Conservation (phyloP, 768 basidiomycete genomes). For the Hirschioporus abietinus region DNA sequence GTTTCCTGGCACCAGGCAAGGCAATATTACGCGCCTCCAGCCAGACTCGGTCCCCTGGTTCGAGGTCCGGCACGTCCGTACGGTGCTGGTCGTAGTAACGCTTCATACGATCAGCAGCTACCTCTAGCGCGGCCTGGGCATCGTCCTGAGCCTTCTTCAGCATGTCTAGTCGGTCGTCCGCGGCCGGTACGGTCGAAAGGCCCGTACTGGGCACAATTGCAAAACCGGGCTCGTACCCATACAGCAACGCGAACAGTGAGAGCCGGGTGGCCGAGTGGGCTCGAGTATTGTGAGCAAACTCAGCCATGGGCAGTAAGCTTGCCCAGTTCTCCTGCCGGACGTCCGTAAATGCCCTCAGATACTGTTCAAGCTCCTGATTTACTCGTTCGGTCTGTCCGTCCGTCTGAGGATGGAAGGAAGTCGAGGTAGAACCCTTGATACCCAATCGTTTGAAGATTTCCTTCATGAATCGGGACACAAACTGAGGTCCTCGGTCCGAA, state of each 20-base stretch:
- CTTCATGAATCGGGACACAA: conserved; percentile 19
- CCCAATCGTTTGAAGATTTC: conserved; percentile 17
- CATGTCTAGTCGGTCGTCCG: conserved; percentile 17
- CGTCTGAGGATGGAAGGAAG: conserved; percentile 41
- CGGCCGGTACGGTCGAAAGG: conserved; percentile 22
- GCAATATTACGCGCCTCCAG: too few species aligned
- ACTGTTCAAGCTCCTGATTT: conserved; percentile 33
- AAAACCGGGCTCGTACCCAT: conserved; percentile 24
- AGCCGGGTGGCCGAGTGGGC: conserved; percentile 27
- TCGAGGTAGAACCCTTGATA: conserved; percentile 22
- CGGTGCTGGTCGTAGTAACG: conserved; percentile 13
- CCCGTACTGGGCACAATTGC: conserved; percentile 2
- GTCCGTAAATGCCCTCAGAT: conserved; percentile 29
- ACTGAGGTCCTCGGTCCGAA: conserved; percentile 16
- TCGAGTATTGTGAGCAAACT: conserved; percentile 37
- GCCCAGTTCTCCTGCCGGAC: conserved; percentile 41
- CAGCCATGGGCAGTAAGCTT: conserved; percentile 32
- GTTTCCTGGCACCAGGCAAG: too few species aligned
- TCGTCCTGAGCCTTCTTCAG: conserved; percentile 11
- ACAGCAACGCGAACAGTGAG: conserved; percentile 34
- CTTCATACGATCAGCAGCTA: conserved; percentile 24
- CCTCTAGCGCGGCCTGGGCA: conserved; percentile 10
- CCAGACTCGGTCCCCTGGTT: conserved; percentile 9
- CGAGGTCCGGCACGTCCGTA: conserved; percentile 1
- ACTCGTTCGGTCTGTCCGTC: conserved; percentile 33